Evolutionary conservation across 2,329 filamentous ascomycete species (phyloP).

Genomic region (Reticulascus tulasneorum): DNA sequence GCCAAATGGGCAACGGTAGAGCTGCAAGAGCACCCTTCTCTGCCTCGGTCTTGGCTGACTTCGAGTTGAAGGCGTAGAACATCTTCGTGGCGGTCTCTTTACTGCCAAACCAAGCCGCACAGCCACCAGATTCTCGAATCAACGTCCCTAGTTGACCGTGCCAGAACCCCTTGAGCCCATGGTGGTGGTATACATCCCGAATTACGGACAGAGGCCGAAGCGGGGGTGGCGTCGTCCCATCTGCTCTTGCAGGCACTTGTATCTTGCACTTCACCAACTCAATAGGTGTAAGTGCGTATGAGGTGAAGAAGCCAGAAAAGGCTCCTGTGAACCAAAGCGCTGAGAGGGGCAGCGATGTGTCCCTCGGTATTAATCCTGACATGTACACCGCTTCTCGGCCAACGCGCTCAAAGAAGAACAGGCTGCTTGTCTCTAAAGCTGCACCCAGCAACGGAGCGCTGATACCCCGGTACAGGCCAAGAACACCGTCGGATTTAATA

Average conservation of each 20-base stretch:
- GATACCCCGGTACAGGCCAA: conserved; percentile 86
- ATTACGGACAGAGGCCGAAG: conserved; percentile 70
- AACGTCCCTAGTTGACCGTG: conserved; percentile 90
- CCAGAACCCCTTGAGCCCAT: conserved; percentile 88
- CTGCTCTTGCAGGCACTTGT: conserved; percentile 62
- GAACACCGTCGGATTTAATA: conserved; percentile 71
- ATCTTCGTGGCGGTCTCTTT: conserved; percentile 76
- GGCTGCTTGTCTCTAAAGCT: conserved; percentile 83
- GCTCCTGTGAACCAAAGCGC: conserved; percentile 78
- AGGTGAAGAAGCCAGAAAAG: conserved; percentile 83
- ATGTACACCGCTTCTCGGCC: conserved; percentile 63
- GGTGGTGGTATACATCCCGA: conserved; percentile 72
- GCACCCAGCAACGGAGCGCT: conserved; percentile 87
- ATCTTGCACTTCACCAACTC: conserved; percentile 99
- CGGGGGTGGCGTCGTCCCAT: conserved; percentile 38
- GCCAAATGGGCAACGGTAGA: conserved; percentile 69
- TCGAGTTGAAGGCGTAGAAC: conserved; percentile 58
- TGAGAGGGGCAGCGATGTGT: conserved; percentile 65
- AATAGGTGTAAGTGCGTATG: conserved; percentile 86
- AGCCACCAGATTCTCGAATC: conserved; percentile 89
- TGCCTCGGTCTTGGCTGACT: conserved; percentile 30
- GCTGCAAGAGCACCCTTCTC: conserved; percentile 38
- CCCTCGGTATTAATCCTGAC: conserved; percentile 42
- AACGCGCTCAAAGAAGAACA: conserved; percentile 87
- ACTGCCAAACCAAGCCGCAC: conserved; percentile 90